Evolutionary conservation across 1,284 basidiomycete species (phyloP).

Genomic region (Sporisorium scitamineum): DNA sequence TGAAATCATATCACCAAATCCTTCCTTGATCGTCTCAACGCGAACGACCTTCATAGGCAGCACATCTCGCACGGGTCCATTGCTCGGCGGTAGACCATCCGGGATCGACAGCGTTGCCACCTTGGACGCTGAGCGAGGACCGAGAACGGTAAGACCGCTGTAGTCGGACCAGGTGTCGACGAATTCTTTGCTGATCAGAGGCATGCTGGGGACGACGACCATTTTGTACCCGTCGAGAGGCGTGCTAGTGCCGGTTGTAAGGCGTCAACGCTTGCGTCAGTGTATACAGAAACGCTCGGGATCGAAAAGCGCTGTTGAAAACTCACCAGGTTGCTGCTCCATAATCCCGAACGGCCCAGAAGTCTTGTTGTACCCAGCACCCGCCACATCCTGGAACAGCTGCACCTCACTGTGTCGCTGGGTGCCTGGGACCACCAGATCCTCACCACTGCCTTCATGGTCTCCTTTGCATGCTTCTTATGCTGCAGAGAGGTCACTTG

Average conservation of each 20-base stretch:
- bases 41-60: slow-evolving; percentile 48
- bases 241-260: slow-evolving; percentile 29
- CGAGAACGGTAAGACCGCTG: slow-evolving; percentile 45
- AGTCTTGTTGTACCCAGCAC: slow-evolving; percentile 44
- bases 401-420: no score
- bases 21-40: slow-evolving; percentile 44
- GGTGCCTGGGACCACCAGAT: no score
- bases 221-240: slow-evolving; percentile 46
- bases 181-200: slow-evolving; percentile 41
- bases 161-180: slow-evolving; percentile 31
- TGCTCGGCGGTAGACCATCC: slow-evolving; percentile 44
- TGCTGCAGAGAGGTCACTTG: no score
- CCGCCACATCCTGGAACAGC: slow-evolving; percentile 48
- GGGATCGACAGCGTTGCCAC: slow-evolving; percentile 48
- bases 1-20: slow-evolving; percentile 43
- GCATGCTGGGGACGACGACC: slow-evolving; percentile 51
- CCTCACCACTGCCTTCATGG: no score
- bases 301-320: background rate
- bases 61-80: slow-evolving; percentile 37
- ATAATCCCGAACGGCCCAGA: slow-evolving; percentile 48
- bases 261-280: no score
- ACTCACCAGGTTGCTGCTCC: slow-evolving; percentile 50
- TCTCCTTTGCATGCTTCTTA: no score
- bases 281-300: background rate
- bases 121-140: slow-evolving; percentile 48